Percentiles rank a stretch among this genome's conserved stretches.
phyloP scores from a whole-genome alignment of 371 early-diverging fungal species.

The Mortierella sp. region DNA sequence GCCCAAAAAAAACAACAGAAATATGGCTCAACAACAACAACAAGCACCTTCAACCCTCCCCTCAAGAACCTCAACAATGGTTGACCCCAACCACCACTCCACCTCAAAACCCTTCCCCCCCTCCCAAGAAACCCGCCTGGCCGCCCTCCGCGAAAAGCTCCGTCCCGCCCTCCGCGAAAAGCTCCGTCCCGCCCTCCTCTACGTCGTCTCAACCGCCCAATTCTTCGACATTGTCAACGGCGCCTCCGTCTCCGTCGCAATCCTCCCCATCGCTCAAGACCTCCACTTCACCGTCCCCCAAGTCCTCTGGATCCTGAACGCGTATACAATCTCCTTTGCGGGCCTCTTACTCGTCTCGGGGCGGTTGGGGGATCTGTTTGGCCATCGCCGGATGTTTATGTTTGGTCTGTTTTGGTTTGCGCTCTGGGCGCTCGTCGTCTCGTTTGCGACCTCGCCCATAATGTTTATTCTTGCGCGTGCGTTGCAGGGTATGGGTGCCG shows the following conservation, averaged over 20 bases:
- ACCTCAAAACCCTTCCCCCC: not conserved
- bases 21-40: not conserved
- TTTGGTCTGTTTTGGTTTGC: slow-evolving; percentile 56
- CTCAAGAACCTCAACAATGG: not conserved
- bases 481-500: slow-evolving; percentile 51
- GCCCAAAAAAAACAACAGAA: not conserved
- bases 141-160: slow-evolving; percentile 6
- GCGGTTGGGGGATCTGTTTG: slow-evolving; percentile 47
- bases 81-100: not conserved
- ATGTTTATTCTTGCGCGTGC: slow-evolving; percentile 49
- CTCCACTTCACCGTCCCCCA: slow-evolving; percentile 30
- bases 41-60: not conserved
- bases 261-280: slow-evolving; percentile 45
- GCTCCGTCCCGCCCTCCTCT: slow-evolving; percentile 32
- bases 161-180: slow-evolving; percentile 24
- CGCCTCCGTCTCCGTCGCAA: slow-evolving; percentile 48
- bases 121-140: not conserved
- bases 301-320: slow-evolving; percentile 48
- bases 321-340: slow-evolving; percentile 52
- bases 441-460: slow-evolving; percentile 37
- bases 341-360: slow-evolving; percentile 44
- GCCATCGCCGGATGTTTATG: slow-evolving; percentile 42
- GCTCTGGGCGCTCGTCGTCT: slow-evolving; percentile 40
- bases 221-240: slow-evolving; percentile 54
- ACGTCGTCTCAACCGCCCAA: slow-evolving; percentile 45